Percentiles rank a stretch among this genome's conserved stretches.
These are phyloP conservation scores for Dactylellina cionopaga DNA, from an alignment of 2,329 filamentous ascomycete genomes.

Conservation along the genomic window DNA sequence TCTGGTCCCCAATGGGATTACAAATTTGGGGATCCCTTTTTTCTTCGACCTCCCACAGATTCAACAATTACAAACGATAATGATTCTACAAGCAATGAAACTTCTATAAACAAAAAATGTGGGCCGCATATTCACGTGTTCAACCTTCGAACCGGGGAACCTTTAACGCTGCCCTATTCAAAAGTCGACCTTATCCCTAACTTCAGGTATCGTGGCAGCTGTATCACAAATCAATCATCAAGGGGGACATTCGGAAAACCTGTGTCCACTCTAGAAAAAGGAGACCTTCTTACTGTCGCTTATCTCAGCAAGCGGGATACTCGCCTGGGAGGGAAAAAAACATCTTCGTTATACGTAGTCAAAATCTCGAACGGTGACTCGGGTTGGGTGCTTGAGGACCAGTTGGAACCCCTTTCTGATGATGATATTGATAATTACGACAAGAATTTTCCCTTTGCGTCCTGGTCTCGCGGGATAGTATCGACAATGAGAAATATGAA, in stretches of 20 bases:
- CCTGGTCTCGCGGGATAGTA: background rate
- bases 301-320: background rate
- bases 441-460: background rate
- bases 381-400: slow-evolving; percentile 13
- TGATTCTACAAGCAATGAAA: background rate
- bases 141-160: slow-evolving; percentile 39
- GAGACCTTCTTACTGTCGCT: background rate
- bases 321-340: background rate
- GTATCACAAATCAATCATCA: background rate
- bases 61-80: no score
- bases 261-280: background rate
- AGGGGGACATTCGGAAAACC: no score
- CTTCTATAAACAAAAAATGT: background rate
- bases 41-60: slow-evolving; percentile 16
- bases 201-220: slow-evolving; percentile 8
- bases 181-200: slow-evolving; percentile 30
- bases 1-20: slow-evolving; percentile 11
- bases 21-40: slow-evolving; percentile 34
- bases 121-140: slow-evolving; percentile 10
- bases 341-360: background rate
- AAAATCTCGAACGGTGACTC: background rate
- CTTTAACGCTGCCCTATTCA: background rate
- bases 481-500: background rate
- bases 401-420: slow-evolving; percentile 4
- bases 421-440: slow-evolving; percentile 2